Percentiles rank a stretch among this genome's conserved stretches.
Evolutionary conservation across 2,329 filamentous ascomycete species (phyloP).

Genomic region (Diplodia intermedia): DNA sequence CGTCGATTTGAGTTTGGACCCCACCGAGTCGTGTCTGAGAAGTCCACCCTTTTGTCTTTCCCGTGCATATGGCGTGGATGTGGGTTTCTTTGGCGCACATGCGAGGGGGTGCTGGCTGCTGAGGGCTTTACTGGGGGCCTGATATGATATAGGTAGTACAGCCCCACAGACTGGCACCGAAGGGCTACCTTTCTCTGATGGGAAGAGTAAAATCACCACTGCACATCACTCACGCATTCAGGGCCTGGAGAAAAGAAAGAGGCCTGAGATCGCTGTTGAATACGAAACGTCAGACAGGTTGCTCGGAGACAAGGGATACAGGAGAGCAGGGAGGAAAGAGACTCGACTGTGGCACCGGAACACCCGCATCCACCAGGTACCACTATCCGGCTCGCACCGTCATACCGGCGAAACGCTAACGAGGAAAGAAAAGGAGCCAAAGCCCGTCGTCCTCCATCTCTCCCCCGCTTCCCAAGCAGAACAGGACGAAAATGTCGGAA

Average conservation of each 20-base stretch:
- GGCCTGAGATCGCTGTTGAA: background rate
- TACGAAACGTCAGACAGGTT: background rate
- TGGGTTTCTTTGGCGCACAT: background rate
- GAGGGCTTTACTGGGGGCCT: background rate
- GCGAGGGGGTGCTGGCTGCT: slow-evolving; percentile 4
- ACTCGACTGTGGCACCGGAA: background rate
- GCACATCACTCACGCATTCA: background rate
- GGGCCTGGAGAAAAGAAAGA: background rate
- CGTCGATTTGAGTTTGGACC: background rate
- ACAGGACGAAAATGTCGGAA: slow-evolving; percentile 8
- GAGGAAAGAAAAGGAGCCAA: background rate
- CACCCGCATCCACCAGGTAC: background rate
- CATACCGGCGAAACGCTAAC: slow-evolving; percentile 1
- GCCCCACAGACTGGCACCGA: background rate
- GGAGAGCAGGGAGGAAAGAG: background rate
- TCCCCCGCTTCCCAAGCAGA: background rate
- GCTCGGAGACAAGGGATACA: background rate
- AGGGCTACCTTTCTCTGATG: background rate
- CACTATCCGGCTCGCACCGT: slow-evolving; percentile 2
- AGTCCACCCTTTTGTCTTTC: background rate
- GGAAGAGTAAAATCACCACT: background rate
- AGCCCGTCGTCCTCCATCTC: background rate
- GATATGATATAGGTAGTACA: slow-evolving; percentile 6
- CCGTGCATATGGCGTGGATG: slow-evolving; percentile 2
- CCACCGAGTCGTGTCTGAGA: slow-evolving; percentile 4